These are phyloP conservation scores for Posidonia australis DNA, from an alignment of 106 monocot species.

Conservation along the genomic window DNA sequence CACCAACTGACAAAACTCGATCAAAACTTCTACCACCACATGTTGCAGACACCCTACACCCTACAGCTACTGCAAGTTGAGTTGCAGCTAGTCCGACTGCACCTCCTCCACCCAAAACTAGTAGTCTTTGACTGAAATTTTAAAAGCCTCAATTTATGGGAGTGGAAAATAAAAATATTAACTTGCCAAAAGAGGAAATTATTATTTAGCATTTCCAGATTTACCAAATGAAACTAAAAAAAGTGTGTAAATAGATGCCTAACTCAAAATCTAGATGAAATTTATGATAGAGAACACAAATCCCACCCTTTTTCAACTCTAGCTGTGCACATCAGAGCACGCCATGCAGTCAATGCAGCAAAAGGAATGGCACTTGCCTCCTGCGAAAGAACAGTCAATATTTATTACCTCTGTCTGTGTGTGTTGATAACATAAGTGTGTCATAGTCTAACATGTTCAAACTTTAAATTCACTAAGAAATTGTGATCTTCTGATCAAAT, in stretches of 20 bases:
- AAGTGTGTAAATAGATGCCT: neutral
- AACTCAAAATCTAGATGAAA: neutral
- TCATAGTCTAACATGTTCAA: too few species aligned
- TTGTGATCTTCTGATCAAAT: too few species aligned
- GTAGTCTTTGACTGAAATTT: conserved; percentile 57
- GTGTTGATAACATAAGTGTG: too few species aligned
- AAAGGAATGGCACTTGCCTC: conserved; percentile 98
- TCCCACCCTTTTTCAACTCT: conserved; percentile 74
- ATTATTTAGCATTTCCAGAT: neutral
- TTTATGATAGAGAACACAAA: neutral
- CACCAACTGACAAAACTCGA: conserved; percentile 58
- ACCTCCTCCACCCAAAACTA: conserved; percentile 95
- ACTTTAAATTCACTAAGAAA: too few species aligned
- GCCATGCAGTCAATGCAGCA: conserved; percentile 99
- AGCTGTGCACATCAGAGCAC: conserved; percentile 80
- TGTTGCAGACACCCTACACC: conserved; percentile 69
- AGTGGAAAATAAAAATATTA: neutral
- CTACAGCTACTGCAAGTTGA: conserved; percentile 69
- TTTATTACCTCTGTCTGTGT: too few species aligned
- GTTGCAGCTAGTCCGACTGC: conserved; percentile 96
- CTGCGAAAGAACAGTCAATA: conserved; percentile 15
- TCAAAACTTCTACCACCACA: conserved; percentile 89
- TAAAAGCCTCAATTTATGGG: neutral
- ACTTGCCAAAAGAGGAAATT: neutral
- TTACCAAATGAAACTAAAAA: neutral